Evolutionary conservation across 2,329 filamentous ascomycete genomes (phyloP).

Genomic region (Macroventuria anomochaeta): DNA sequence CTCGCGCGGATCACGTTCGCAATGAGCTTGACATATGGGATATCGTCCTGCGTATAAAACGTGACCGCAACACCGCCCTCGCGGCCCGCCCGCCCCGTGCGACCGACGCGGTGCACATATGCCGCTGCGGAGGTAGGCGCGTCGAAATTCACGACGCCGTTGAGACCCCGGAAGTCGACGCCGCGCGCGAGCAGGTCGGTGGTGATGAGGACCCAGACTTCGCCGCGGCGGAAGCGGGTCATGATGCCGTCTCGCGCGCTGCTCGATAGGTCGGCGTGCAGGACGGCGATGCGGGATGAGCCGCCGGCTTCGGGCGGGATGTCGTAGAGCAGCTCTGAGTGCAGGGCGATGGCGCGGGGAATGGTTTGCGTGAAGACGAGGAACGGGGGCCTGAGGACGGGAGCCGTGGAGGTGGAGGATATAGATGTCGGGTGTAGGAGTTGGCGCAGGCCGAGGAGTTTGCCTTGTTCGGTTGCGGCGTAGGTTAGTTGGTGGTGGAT

Average conservation of each 20-base stretch:
- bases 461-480: conserved; percentile 90
- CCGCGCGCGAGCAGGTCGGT: conserved; percentile 92
- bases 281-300: conserved; percentile 80
- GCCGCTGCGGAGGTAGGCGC: conserved; percentile 87
- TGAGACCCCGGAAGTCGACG: conserved; percentile 92
- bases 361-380: conserved; percentile 97
- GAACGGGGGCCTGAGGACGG: conserved; percentile 80
- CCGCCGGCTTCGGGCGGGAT: conserved; percentile 89
- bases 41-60: conserved; percentile 93
- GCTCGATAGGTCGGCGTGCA: conserved; percentile 86
- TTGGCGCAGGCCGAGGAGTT: conserved; percentile 88
- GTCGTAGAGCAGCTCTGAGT: conserved; percentile 91
- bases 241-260: conserved; percentile 79
- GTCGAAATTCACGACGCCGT: conserved; percentile 97
- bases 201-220: conserved; percentile 96
- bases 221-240: conserved; percentile 85
- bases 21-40: conserved; percentile 86
- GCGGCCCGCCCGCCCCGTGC: conserved; percentile 86
- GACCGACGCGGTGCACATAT: conserved; percentile 92
- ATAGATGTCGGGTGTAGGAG: conserved; percentile 77
- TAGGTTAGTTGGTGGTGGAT: conserved; percentile 89
- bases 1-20: conserved; percentile 89
- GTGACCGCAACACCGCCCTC: conserved; percentile 90
- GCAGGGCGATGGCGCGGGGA: conserved; percentile 82
- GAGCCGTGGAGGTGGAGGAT: conserved; percentile 54